These are phyloP conservation scores for Paramyrothecium roridum DNA, from an alignment of 2,329 filamentous ascomycete genomes.

Conservation along the genomic window DNA sequence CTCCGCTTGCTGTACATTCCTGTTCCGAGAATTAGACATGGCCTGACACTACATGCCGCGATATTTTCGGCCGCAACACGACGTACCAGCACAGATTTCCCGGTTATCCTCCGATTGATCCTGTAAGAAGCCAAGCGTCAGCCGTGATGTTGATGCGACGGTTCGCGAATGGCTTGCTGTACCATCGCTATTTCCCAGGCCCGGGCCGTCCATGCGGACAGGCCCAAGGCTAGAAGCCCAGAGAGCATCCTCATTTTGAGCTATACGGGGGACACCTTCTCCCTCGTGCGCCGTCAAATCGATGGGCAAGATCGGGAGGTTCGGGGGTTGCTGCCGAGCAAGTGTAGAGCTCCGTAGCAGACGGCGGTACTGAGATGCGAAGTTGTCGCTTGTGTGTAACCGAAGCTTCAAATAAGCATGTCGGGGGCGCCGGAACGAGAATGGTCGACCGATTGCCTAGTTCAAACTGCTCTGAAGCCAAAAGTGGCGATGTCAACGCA, in stretches of 20 bases:
- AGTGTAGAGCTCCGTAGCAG: neutral
- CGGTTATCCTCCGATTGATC: conserved; percentile 72
- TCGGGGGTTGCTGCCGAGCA: neutral
- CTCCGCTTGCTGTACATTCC: conserved; percentile 91
- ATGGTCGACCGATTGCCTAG: neutral
- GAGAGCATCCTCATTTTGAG: conserved; percentile 52
- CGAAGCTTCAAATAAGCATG: neutral
- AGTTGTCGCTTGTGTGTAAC: neutral
- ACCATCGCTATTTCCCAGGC: conserved; percentile 60
- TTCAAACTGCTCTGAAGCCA: neutral
- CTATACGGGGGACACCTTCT: neutral
- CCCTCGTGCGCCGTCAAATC: neutral
- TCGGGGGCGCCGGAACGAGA: neutral
- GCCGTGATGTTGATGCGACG: conserved; percentile 6
- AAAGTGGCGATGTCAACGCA: neutral
- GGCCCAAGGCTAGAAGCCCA: conserved; percentile 47
- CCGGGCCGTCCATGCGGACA: conserved; percentile 50
- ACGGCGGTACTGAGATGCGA: neutral
- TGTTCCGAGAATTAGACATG: conserved; percentile 15
- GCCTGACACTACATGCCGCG: neutral
- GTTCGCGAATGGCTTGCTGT: conserved; percentile 15
- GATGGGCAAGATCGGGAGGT: neutral
- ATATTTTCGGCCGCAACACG: neutral
- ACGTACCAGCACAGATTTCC: conserved; percentile 70
- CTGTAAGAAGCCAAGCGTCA: conserved; percentile 39